Conservation (phyloP, 106 monocot species). For the Gastrodia elata region DNA sequence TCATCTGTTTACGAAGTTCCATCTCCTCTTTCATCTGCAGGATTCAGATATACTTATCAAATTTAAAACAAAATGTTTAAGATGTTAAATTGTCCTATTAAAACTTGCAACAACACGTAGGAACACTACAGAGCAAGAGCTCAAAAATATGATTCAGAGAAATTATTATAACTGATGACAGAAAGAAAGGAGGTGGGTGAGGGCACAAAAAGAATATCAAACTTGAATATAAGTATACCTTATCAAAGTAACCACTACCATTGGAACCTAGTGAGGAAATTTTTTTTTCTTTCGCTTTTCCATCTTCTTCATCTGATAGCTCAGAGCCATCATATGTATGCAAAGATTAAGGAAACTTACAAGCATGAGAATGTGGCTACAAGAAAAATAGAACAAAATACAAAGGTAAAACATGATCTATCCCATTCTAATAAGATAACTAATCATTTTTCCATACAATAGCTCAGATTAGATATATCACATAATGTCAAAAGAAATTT, state of each 20-base stretch:
- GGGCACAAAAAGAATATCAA: too few relatives aligned
- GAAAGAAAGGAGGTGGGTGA: not conserved
- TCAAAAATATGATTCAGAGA: not conserved
- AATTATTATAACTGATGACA: not conserved
- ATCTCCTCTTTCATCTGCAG: conserved; percentile 88
- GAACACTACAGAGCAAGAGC: not conserved
- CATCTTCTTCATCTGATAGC: conserved; percentile 49
- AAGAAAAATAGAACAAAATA: not conserved
- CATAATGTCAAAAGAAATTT: too few relatives aligned
- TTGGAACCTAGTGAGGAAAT: conserved; percentile 17
- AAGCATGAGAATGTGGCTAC: conserved; percentile 3
- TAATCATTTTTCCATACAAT: not conserved
- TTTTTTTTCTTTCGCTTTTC: conserved; percentile 25
- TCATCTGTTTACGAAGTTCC: conserved; percentile 82
- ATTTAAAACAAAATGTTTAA: not conserved
- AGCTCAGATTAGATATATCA: too few relatives aligned
- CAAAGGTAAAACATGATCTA: not conserved
- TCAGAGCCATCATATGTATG: conserved; percentile 70
- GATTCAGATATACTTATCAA: conserved; percentile 5
- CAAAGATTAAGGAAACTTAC: conserved; percentile 44
- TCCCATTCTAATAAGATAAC: not conserved
- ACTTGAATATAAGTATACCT: conserved; percentile 43
- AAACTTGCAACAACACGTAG: not conserved
- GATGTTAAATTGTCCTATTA: not conserved
- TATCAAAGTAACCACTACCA: conserved; percentile 76